A percentile compares a stretch with the other conserved stretches of the same genome.
Conservation (phyloP, 1,139 yeast species). For the Protomyces macrosporus region DNA sequence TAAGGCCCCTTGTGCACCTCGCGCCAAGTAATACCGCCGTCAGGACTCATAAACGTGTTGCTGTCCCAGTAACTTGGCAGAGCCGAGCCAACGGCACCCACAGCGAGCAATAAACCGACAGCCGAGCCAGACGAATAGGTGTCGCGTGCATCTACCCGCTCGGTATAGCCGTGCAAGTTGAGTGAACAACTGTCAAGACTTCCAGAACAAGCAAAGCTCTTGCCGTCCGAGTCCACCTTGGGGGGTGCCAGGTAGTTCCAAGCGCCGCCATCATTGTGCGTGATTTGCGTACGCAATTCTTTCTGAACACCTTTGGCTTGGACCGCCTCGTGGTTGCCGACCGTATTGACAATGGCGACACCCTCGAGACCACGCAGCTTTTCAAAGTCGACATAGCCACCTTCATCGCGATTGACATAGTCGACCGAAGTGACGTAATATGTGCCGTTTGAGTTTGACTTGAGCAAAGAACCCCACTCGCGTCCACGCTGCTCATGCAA, state of each 20-base stretch:
- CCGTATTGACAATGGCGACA: constrained; percentile 66
- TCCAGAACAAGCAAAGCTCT: constrained; percentile 48
- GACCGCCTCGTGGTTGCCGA: constrained; percentile 49
- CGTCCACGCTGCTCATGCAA: constrained; percentile 48
- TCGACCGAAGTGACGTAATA: constrained; percentile 69
- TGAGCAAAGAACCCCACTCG: constrained; percentile 77
- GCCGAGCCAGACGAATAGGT: constrained; percentile 87
- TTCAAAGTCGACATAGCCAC: constrained; percentile 86
- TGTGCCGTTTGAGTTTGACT: constrained; percentile 93
- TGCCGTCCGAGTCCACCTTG: constrained; percentile 54
- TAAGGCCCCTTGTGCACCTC: constrained; percentile 67
- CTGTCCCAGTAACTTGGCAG: constrained; percentile 51
- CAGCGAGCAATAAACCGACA: constrained; percentile 75
- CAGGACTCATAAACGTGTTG: constrained; percentile 69
- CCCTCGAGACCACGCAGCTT: constrained; percentile 86
- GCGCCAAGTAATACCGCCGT: constrained; percentile 87
- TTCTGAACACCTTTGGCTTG: constrained; percentile 45
- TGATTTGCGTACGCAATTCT: constrained; percentile 61
- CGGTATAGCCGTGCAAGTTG: constrained; percentile 87
- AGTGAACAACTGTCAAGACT: constrained; percentile 61
- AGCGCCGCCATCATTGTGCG: constrained; percentile 89
- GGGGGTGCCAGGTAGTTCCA: constrained; percentile 72
- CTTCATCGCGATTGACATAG: constrained; percentile 65
- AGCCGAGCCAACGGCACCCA: constrained; percentile 79
- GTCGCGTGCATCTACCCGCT: constrained; percentile 75